Conservation (phyloP, 2,329 filamentous ascomycete genomes). For the Sporothrix sp. region DNA sequence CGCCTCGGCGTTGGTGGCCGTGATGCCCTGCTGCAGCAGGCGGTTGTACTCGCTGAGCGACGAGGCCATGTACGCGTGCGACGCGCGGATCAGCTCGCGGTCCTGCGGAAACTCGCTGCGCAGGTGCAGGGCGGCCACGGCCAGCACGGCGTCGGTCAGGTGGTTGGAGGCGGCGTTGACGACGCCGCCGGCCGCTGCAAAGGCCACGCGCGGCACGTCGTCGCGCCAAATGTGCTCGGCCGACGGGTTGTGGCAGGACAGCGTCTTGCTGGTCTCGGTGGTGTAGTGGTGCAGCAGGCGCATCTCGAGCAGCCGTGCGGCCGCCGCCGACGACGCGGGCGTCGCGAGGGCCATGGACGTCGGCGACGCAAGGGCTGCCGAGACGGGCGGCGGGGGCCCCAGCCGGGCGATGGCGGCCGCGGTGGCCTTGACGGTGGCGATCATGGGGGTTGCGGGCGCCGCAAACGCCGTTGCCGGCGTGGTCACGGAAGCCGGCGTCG, state of each 20-base stretch:
- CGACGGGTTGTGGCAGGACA: conserved; percentile 42
- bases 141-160: conserved; percentile 53
- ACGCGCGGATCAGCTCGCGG: conserved; percentile 49
- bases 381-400: background rate
- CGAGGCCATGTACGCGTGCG: conserved; percentile 55
- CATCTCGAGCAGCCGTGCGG: conserved; percentile 47
- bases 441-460: conserved; percentile 12
- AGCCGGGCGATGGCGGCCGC: conserved; percentile 5
- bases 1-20: conserved; percentile 49
- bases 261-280: conserved; percentile 48
- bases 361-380: conserved; percentile 28
- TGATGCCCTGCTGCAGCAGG: conserved; percentile 46
- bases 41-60: conserved; percentile 51
- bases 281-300: conserved; percentile 57
- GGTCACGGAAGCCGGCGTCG: conserved; percentile 11
- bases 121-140: conserved; percentile 54
- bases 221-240: conserved; percentile 50
- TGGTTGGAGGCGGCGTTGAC: conserved; percentile 33
- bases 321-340: conserved; percentile 25
- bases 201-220: conserved; percentile 51
- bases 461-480: conserved; percentile 17
- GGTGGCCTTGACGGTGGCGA: conserved; percentile 18
- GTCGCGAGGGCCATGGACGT: conserved; percentile 27
- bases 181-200: conserved; percentile 31
- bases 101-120: conserved; percentile 48